Conservation (phyloP, 1,139 yeast species). For the Groenewaldozyma auringiensis region DNA sequence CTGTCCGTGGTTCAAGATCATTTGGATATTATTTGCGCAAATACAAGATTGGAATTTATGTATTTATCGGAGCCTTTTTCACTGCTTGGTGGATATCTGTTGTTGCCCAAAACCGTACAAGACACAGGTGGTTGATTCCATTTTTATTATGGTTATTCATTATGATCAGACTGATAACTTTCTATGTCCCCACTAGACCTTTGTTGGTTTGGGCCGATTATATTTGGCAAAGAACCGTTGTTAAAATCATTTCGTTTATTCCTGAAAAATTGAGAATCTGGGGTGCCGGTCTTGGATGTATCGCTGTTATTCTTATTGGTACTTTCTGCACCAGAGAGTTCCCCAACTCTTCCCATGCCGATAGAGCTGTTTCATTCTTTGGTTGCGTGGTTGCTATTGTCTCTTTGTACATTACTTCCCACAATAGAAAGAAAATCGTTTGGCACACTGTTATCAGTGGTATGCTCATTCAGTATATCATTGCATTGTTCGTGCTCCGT, state of each 20-base stretch:
- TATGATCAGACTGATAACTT: slow-evolving; percentile 49
- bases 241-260: slow-evolving; percentile 34
- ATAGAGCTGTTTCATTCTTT: slow-evolving; percentile 54
- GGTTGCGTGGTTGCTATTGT: slow-evolving; percentile 47
- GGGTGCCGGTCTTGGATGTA: slow-evolving; percentile 40
- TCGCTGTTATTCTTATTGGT: slow-evolving; percentile 46
- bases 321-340: slow-evolving; percentile 51
- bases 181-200: slow-evolving; percentile 41
- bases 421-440: slow-evolving; percentile 40
- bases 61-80: slow-evolving; percentile 38
- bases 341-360: slow-evolving; percentile 39
- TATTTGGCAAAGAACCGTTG: slow-evolving; percentile 40
- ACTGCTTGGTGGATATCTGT: slow-evolving; percentile 65
- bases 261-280: slow-evolving; percentile 38
- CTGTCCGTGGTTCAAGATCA: slow-evolving; percentile 5
- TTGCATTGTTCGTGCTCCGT: slow-evolving; percentile 56
- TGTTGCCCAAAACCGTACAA: slow-evolving; percentile 44
- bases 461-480: slow-evolving; percentile 52
- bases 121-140: slow-evolving; percentile 58
- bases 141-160: slow-evolving; percentile 49
- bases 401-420: slow-evolving; percentile 43
- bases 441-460: slow-evolving; percentile 63
- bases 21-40: slow-evolving; percentile 7
- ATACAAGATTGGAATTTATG: slow-evolving; percentile 24
- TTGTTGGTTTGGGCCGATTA: slow-evolving; percentile 26